These are phyloP conservation scores for Discostella stelligeroides DNA, from an alignment of 108 stramenopile species.

Conservation along the genomic window DNA sequence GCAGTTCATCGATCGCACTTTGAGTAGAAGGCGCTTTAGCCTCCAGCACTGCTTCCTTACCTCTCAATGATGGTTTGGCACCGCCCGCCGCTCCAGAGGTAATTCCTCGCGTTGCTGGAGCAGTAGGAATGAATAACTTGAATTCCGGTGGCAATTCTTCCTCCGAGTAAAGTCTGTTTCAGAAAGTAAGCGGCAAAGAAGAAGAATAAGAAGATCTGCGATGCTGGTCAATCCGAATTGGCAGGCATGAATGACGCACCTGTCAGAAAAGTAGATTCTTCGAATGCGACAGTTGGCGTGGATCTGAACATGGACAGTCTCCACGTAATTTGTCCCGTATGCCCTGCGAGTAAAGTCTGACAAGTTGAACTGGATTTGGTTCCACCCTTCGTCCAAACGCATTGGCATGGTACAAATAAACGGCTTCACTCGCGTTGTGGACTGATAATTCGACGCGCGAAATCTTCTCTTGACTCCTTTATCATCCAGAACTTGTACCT, in stretches of 20 bases:
- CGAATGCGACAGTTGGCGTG: conserved; percentile 94
- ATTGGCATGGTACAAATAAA: conserved; percentile 97
- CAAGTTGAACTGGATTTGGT: conserved; percentile 95
- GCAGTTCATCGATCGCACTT: neutral
- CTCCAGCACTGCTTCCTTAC: neutral
- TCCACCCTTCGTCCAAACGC: conserved; percentile 94
- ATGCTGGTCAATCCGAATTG: neutral
- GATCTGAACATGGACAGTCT: conserved; percentile 92
- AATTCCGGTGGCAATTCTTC: conserved; percentile 94
- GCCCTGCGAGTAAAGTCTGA: conserved; percentile 92
- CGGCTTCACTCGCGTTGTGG: conserved; percentile 90
- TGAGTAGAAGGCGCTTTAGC: no score
- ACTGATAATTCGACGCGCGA: conserved; percentile 92
- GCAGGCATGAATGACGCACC: neutral
- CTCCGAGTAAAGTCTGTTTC: conserved; percentile 75
- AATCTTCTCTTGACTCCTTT: conserved; percentile 88
- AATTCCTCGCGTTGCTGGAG: conserved; percentile 4
- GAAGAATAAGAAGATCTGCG: neutral
- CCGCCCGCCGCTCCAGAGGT: neutral
- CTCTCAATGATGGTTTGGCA: neutral
- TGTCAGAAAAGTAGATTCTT: conserved; percentile 90
- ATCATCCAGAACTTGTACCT: conserved; percentile 93
- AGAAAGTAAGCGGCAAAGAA: neutral
- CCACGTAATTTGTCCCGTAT: conserved; percentile 93
- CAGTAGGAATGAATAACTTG: conserved; percentile 54